phyloP scores from a whole-genome alignment of 805 yeast species.

The Yueomyces sinensis region DNA sequence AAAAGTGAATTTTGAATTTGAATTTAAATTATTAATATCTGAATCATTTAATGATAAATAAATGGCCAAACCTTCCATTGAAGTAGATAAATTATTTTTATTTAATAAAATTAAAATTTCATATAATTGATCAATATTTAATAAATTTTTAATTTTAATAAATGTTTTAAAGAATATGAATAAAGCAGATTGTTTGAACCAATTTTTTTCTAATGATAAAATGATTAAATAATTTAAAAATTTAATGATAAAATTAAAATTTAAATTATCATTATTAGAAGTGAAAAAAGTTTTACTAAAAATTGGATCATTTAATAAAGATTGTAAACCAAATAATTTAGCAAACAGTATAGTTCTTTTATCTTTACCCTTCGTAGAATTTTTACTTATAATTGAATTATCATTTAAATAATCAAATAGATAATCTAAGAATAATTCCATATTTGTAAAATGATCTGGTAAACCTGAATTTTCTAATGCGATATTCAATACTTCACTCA shows the following conservation, averaged over 20 bases:
- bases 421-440: slow-evolving; percentile 12
- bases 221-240: slow-evolving; percentile 34
- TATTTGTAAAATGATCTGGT: slow-evolving; percentile 9
- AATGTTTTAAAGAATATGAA: slow-evolving; percentile 53
- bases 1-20: slow-evolving; percentile 1
- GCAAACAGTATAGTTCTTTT: slow-evolving; percentile 75
- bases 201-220: slow-evolving; percentile 52
- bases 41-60: slow-evolving; percentile 19
- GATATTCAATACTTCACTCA: slow-evolving; percentile 49
- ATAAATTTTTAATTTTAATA: slow-evolving; percentile 14
- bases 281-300: slow-evolving; percentile 20
- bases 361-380: slow-evolving; percentile 60
- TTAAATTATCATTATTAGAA: slow-evolving; percentile 10
- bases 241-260: slow-evolving; percentile 27
- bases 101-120: slow-evolving; percentile 33
- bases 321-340: slow-evolving; percentile 70
- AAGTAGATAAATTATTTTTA: slow-evolving; percentile 40
- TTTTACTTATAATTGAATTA: slow-evolving; percentile 12
- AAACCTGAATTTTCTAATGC: slow-evolving; percentile 15
- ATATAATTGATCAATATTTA: slow-evolving; percentile 7
- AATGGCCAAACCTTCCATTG: slow-evolving; percentile 73
- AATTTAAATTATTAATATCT: slow-evolving; percentile 1
- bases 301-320: slow-evolving; percentile 45
- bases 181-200: slow-evolving; percentile 77
- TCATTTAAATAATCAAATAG: slow-evolving; percentile 15